Base-by-base conservation (phyloP, 2,329 filamentous ascomycete genomes). In the Phyllosticta citribraziliensis region DNA sequence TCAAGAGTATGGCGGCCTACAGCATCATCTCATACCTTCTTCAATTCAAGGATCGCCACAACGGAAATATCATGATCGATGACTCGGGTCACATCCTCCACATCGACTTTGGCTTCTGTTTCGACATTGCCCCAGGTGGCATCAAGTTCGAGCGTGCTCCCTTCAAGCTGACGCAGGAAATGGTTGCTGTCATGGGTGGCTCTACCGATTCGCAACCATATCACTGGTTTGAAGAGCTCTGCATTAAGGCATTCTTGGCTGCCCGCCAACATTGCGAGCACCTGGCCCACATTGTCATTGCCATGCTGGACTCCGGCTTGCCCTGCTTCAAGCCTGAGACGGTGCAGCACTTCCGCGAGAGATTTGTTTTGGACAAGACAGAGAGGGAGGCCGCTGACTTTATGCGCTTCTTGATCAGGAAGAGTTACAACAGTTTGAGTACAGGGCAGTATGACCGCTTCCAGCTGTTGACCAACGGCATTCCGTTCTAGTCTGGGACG, bases 21-120 rank as follows among this genome's bases (percentile, higher is more conserved):
- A 95, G 89, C 19, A 88, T 99, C 69, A 97, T 99, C 66, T 95
- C 91, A 0, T 99, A 96, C 77, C 80, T 99, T 14, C 79, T 99
- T 47, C 95, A 99, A 70, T 97, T 99, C 86, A 99, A 99, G 75
- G 94, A 99, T 73, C 87, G 94, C 2, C 94, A 99, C 78, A 99
- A 99, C 74, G 94, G 94, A 64, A 99, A 99, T 79, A 99, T 99
- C 79, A 99, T 99, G 95, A 87, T 99, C 65, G 93, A 99, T 73
- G 93, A 97, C 70, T 89, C 88, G 0, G 94, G 95, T 3, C 94
- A 99, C 75, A 96, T 99, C 69, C 84, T 99, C 59, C 94, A 99
- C 78, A 97, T 99, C 67, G 94, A 99, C 74, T 99, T 99, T 70
- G 94, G 94, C 10, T 99, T 99, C 82, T 97, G 93, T 78, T 99